Conservation (phyloP, 331 rosid species). For the Cydonia oblonga region DNA sequence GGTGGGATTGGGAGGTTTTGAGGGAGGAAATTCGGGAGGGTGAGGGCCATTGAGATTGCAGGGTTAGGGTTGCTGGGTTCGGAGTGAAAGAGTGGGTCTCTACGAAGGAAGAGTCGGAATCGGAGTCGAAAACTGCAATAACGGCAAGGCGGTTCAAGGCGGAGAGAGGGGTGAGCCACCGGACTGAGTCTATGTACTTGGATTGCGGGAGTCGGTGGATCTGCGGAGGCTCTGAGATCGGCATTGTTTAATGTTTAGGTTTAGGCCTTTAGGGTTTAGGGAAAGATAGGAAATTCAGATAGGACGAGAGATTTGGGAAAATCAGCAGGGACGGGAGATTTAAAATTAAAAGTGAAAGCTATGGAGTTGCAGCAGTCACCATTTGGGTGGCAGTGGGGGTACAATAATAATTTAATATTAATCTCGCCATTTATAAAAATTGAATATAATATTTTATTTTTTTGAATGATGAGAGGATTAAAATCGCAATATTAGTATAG, state of each 20-base stretch:
- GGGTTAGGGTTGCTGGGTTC: constrained; percentile 26
- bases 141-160: constrained; percentile 57
- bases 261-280: neutral
- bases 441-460: no score
- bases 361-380: no score
- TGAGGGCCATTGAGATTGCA: constrained; percentile 37
- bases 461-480: no score
- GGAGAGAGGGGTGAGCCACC: constrained; percentile 71
- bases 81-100: constrained; percentile 40
- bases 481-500: no score
- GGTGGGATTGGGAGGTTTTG: constrained; percentile 38
- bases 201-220: constrained; percentile 51
- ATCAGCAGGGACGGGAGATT: no score
- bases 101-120: constrained; percentile 43
- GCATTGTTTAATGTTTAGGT: constrained; percentile 35
- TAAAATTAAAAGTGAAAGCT: no score
- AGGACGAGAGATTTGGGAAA: no score
- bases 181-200: constrained; percentile 67
- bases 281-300: no score
- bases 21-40: constrained; percentile 67
- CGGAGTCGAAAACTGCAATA: constrained; percentile 51
- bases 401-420: no score
- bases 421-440: no score
- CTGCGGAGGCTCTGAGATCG: constrained; percentile 30
- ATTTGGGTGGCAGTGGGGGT: no score